A percentile compares a stretch with the other conserved stretches of the same genome.
These are phyloP conservation scores for Colletotrichum phormii DNA, from an alignment of 2,329 filamentous ascomycete genomes.

Conservation along the genomic window DNA sequence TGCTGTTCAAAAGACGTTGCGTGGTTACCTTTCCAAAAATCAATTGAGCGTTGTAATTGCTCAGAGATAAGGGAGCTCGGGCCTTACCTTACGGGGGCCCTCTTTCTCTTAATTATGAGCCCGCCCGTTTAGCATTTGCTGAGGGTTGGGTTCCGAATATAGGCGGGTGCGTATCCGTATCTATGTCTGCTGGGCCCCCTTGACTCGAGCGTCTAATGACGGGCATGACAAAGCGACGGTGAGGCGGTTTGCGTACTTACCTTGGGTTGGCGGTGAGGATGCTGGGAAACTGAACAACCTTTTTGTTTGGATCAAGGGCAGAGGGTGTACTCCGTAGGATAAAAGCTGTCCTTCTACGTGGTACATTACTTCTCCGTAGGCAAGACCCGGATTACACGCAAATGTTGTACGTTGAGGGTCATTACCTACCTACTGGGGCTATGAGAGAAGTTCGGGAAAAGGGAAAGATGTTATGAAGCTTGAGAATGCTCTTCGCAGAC, in stretches of 20 bases:
- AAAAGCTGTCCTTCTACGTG: no score
- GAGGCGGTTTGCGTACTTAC: neutral
- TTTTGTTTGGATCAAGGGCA: neutral
- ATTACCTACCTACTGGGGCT: no score
- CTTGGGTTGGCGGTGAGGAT: neutral
- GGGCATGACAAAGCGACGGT: neutral
- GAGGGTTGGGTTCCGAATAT: constrained; percentile 3
- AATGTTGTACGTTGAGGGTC: no score
- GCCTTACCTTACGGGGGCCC: neutral
- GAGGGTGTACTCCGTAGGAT: neutral
- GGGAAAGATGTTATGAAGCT: neutral
- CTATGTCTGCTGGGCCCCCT: neutral
- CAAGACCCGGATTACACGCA: no score
- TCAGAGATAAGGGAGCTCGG: constrained; percentile 36
- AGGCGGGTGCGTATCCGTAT: neutral
- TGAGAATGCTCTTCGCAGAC: neutral
- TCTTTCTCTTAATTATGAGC: neutral
- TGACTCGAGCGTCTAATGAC: neutral
- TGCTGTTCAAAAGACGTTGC: neutral
- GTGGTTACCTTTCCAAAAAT: neutral
- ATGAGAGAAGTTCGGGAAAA: neutral
- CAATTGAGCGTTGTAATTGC: constrained; percentile 36
- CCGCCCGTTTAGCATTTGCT: neutral
- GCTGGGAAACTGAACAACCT: neutral
- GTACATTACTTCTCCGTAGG: no score